phyloP scores from a whole-genome alignment of 202 grass and related monocot species.

The Setaria italica region DNA sequence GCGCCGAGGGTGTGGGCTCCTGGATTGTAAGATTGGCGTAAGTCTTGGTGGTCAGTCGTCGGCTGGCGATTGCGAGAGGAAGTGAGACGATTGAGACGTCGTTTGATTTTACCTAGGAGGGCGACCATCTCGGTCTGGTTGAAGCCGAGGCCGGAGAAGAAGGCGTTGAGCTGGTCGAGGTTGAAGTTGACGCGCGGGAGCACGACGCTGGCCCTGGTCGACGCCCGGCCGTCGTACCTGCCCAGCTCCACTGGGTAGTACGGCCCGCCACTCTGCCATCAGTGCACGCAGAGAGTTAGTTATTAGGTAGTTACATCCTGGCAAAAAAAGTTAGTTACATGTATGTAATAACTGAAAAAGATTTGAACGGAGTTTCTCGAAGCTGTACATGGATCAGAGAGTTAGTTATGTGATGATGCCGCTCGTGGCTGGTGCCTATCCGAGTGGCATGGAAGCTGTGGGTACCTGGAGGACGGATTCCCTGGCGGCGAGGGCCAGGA shows the following conservation, averaged over 20 bases:
- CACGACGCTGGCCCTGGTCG: conserved; percentile 51
- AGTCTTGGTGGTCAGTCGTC: too few species aligned
- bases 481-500: conserved; percentile 70
- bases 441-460: background rate
- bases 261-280: conserved; percentile 66
- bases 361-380: too few species aligned
- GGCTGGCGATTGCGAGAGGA: too few species aligned
- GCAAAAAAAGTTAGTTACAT: background rate
- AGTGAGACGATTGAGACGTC: too few species aligned
- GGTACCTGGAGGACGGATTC: conserved; percentile 57
- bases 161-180: conserved; percentile 60
- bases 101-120: conserved; percentile 50
- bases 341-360: background rate
- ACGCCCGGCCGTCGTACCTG: conserved; percentile 63
- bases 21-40: too few species aligned
- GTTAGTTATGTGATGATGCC: background rate
- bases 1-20: conserved; percentile 66
- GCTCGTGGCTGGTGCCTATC: too few species aligned
- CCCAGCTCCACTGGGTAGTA: conserved; percentile 76
- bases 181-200: conserved; percentile 59
- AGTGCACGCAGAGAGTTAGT: too few species aligned
- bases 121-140: conserved; percentile 71
- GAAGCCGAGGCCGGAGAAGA: conserved; percentile 61
- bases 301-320: too few species aligned
- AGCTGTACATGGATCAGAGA: too few species aligned